Evolutionary conservation across 2,329 filamentous ascomycete species (phyloP), one percentile per base, ranked within the genome.

Genomic region (Teratosphaeria gauchensis): DNA sequence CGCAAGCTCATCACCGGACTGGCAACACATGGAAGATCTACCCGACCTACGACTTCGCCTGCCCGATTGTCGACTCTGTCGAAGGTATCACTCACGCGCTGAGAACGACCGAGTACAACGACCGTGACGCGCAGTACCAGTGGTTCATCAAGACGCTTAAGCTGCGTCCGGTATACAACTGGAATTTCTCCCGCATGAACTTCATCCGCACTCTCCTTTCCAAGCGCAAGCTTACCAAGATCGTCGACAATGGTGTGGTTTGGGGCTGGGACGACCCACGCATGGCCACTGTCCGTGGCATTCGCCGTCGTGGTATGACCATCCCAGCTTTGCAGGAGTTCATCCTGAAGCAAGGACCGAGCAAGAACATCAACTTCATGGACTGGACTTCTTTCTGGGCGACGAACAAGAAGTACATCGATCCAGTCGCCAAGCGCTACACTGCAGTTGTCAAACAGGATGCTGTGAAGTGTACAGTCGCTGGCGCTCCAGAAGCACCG

Each of bases 201-300:
- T 92, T 94, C 69, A 83, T 92, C 74, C 81, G 82, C 67, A 92
- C 89, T 1, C 87, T 92, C 73, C 78, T 94, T 19, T 92, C 89
- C 56, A 94, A 94, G 80, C 85, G 89, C 60, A 94, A 94, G 78
- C 82, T 94, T 42, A 89, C 88, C 61, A 90, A 90, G 78, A 82
- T 94, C 30, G 89, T 94, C 55, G 87, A 91, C 55, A 79, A 83
- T 31, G 87, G 87, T 59, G 82, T 82, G 59, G 89, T 94, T 53
- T 87, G 84, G 81, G 89, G 89, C 63, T 94, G 89, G 89, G 89
- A 94, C 65, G 89, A 92, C 71, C 89, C 89, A 24, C 85, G 89
- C 55, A 90, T 94, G 88, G 89, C 89, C 8, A 92, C 89, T 9
- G 86, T 92, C 58, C 85, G 89, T 24, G 89, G 89, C 71, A 87